Percentiles rank a stretch among this genome's conserved stretches.
Evolutionary conservation across 73 alveolate species (phyloP).

Genomic region (Urostyla sp.): DNA sequence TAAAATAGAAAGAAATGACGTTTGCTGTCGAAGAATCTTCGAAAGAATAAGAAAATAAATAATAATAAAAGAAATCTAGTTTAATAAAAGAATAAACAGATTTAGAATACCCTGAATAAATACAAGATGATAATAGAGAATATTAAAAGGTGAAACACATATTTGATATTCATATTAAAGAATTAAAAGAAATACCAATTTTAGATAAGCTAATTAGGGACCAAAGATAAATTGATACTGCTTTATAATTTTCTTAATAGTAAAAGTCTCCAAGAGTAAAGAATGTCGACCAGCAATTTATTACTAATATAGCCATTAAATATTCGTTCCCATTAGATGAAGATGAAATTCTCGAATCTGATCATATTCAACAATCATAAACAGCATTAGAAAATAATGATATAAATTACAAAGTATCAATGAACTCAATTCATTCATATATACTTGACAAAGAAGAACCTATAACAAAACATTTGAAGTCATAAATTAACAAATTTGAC

Average conservation of each 20-base stretch:
- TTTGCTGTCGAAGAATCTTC: background rate
- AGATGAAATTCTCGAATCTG: slow-evolving; percentile 48
- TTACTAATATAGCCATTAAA: slow-evolving; percentile 52
- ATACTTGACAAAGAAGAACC: slow-evolving; percentile 44
- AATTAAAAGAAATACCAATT: slow-evolving; percentile 63
- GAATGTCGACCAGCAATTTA: slow-evolving; percentile 20
- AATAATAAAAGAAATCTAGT: background rate
- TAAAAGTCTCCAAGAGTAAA: background rate
- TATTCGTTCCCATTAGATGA: slow-evolving; percentile 70
- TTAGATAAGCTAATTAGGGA: slow-evolving; percentile 60
- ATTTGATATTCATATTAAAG: slow-evolving; percentile 63
- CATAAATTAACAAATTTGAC: background rate
- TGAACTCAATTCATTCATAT: slow-evolving; percentile 57
- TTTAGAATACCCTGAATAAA: slow-evolving; percentile 8
- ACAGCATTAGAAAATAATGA: slow-evolving; percentile 7
- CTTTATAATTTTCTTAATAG: background rate
- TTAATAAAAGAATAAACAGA: background rate
- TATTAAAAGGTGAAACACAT: slow-evolving; percentile 53
- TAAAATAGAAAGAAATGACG: slow-evolving; percentile 36
- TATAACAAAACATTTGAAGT: slow-evolving; percentile 7
- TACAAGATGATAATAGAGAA: slow-evolving; percentile 5
- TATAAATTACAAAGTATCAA: slow-evolving; percentile 55
- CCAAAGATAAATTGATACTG: slow-evolving; percentile 6
- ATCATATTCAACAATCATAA: slow-evolving; percentile 9
- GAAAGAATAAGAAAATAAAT: slow-evolving; percentile 19